Evolutionary conservation across 1,139 yeast genomes (phyloP).

Genomic region (Yamadazyma sp.): DNA sequence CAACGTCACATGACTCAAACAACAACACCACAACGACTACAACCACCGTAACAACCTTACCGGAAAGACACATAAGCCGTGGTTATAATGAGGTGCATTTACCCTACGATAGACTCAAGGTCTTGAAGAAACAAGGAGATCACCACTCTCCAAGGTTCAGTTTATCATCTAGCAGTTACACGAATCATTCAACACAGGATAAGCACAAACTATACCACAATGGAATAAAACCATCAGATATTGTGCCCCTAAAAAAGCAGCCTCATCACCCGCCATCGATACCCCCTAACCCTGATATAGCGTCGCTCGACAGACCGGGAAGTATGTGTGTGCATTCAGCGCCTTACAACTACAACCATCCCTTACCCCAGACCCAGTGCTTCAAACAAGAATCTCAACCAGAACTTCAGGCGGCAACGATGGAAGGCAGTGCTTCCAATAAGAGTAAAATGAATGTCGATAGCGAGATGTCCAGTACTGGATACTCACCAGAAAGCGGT

Average conservation of each 20-base stretch:
- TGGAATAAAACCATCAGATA: constrained; percentile 24
- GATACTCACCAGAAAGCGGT: constrained; percentile 12
- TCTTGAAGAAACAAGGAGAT: constrained; percentile 21
- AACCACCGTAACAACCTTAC: constrained; percentile 3
- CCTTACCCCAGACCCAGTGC: not conserved
- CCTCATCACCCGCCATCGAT: not conserved
- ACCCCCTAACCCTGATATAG: not conserved
- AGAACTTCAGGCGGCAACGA: not conserved
- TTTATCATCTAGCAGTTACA: constrained; percentile 6
- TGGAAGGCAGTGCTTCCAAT: not conserved
- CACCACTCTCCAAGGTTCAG: not conserved
- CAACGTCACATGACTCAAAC: not conserved
- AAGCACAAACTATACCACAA: constrained; percentile 19
- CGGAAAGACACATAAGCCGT: not conserved
- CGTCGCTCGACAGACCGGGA: no score
- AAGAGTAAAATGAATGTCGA: constrained; percentile 14
- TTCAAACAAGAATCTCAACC: not conserved
- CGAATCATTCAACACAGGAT: no score
- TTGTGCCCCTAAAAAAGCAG: constrained; percentile 15
- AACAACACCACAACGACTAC: constrained; percentile 3
- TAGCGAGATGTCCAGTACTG: constrained; percentile 11
- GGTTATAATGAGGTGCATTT: constrained; percentile 14
- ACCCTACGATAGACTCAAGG: constrained; percentile 29
- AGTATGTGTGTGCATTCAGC: not conserved
- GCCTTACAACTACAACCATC: not conserved